Conservation (phyloP, 2,329 filamentous ascomycete species). For the Aspergillus fumigatus region DNA sequence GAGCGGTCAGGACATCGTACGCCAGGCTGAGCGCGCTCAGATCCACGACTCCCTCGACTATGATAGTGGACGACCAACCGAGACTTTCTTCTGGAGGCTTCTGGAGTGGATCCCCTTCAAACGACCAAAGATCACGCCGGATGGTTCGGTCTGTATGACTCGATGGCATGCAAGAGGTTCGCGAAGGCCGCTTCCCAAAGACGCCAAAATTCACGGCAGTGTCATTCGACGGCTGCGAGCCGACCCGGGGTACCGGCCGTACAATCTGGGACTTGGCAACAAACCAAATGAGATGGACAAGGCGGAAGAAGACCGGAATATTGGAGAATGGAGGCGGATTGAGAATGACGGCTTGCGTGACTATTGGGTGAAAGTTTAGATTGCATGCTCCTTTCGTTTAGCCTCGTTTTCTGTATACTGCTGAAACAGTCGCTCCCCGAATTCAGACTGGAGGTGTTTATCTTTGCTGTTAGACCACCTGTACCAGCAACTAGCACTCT, state of each 20-base stretch:
- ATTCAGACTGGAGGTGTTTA: too few relatives aligned
- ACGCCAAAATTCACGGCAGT: constrained; percentile 13
- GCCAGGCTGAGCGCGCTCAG: constrained; percentile 5
- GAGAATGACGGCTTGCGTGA: constrained; percentile 1
- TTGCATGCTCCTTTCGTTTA: too few relatives aligned
- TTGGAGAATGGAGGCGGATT: constrained; percentile 8
- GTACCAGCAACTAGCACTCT: too few relatives aligned
- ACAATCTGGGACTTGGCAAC: constrained; percentile 16
- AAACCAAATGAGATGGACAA: background rate
- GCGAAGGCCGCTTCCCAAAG: constrained; percentile 9
- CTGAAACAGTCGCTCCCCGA: too few relatives aligned
- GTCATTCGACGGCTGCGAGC: constrained; percentile 9
- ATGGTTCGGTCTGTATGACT: constrained; percentile 9
- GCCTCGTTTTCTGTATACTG: too few relatives aligned
- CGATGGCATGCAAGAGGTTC: constrained; percentile 15
- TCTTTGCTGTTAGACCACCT: too few relatives aligned
- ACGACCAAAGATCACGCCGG: constrained; percentile 10
- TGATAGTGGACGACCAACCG: constrained; percentile 9
- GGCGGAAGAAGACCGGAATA: constrained; percentile 2
- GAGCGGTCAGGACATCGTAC: constrained; percentile 4
- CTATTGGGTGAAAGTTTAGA: constrained; percentile 1
- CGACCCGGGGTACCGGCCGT: constrained; percentile 14
- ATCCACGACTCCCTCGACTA: constrained; percentile 17
- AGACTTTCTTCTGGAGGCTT: constrained; percentile 17
- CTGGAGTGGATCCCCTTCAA: constrained; percentile 16